Evolutionary conservation across 192 early-diverging fungal genomes (phyloP), one percentile per base, ranked within the genome.

Genomic region (Coemansia sp.): DNA sequence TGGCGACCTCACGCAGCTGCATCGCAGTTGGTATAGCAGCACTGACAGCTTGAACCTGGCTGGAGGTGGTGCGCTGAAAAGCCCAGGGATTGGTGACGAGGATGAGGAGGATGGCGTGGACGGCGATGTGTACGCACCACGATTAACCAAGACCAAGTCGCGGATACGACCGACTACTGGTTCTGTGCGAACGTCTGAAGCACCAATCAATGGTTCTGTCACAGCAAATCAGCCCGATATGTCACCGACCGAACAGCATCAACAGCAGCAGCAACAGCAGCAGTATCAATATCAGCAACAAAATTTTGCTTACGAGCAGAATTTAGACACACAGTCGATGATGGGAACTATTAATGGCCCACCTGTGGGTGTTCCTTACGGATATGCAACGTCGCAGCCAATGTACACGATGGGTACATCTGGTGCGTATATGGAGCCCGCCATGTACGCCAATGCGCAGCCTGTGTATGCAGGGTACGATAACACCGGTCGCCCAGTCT

Each of bases 1-100:
- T 5, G 75, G 65, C 27, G 75, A 78, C 42, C 40, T 71, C 4
- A 43, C 61, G 5, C 47, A 65, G 27, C 58, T 71, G n/a, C 75
- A 78, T 21, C 69, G 69, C 16, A 78, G 75, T 38, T 78, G 75
- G 75, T 78, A 71, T 45, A 78, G 75, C 62, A 78, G 75, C 57
- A 68, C 75, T 0, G 75, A 78, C 14, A 78, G 75, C 28, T 38
- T 71, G 6, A 68, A 71, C 44, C 24, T 71, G 27, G 33, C 53
- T 19, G 75, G 75, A 24, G 75, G 73, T 10, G 69, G 71, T 16
- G 74, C 43, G 16, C 24, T 64, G 33, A 56, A 23, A 14, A 66
- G 65, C 27, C 54, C 61, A 4, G 52, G 31, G 3, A 18, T 58
- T 6, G 60, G 42, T 14, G 58, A 57, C n/a, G 53, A 57, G 5